Base-by-base conservation (phyloP, 306 rosid genomes). In the Prunus armeniaca region DNA sequence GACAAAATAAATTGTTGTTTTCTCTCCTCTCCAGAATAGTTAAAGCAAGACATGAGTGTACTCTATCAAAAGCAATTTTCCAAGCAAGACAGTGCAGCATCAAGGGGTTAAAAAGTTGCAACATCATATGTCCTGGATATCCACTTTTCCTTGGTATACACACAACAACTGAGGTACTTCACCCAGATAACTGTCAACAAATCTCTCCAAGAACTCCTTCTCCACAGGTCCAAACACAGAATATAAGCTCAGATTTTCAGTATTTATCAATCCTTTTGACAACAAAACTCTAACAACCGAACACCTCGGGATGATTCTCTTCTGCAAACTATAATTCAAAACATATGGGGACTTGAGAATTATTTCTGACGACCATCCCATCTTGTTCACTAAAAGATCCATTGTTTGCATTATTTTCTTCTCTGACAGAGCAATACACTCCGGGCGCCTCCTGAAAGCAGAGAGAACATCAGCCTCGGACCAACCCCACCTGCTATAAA, bases 401-500 rank as follows among this genome's bases (percentile, higher is more conserved):
- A 79, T 79, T 15, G 17, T 63, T 60, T 9, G 1, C 65, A 60
- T 60, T 60, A 60, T 60, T 25, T 60, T 60, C 65, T 12, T 22
- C 34, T 60, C 19, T 15, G 65, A 4, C 15, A 11, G 13, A 25
- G 12, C 3, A 14, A 25, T 5, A 60, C 65, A 60, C 0, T 12
- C 12, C 8, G 19, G 65, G 17, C 12, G 3, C 65, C 5, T 28
- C 51, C 18, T 57, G 50, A 79, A 83, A 6, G 79, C 87, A 9
- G n/a, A 11, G 3, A 76, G 25, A 38, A 63, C 50, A 27, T 58
- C 81, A 19, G 66, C 58, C 41, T 76, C 52, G 0, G 84, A 71
- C 84, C 87, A 83, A 50, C 82, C 84, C 74, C 76, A 83, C 30
- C 46, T 58, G 38, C 20, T 51, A 27, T 83, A 80, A 69, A 80